Evolutionary conservation across 768 basidiomycete genomes (phyloP), one percentile per base, ranked within the genome.

Genomic region (Tubosaeta brunneosetosa): DNA sequence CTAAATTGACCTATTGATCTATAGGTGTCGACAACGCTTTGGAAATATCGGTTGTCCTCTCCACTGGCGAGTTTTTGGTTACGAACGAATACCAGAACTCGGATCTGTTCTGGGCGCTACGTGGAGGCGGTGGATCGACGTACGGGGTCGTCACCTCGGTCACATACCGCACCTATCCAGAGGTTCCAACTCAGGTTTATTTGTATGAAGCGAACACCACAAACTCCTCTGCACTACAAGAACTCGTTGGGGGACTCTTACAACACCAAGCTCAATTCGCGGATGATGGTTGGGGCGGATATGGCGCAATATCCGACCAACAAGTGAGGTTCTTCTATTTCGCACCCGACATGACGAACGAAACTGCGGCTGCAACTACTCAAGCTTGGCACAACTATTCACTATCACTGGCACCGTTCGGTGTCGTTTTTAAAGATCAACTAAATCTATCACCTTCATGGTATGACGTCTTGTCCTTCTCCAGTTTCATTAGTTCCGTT

Each of bases 91-190:
- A 73, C 59, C 66, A 70, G 33, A 69, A 80, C 56, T 17, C 67
- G 12, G 78, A 81, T 48, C 70, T 83, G 4, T 82, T 79, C 62
- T 82, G 77, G 76, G 81, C 81, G 0, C 59, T 83, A 42, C 71
- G 80, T 32, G 80, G 79, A 22, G 22, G 22, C 22, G 22, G 22
- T 22, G 22, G 22, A 22, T 22, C 22, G 22, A 22, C 22, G 22
- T 22, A 22, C 22, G 22, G 22, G 1, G 22, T 22, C 22, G 22
- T 22, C 22, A 22, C 22, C 22, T 22, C 22, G 22, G 22, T 22
- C 22, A 22, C 22, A 22, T 22, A 22, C 22, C 22, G 22, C 22
- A 22, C 22, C 22, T 22, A 22, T 22, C 22, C 22, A 1, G 22
- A 22, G 22, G 22, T 22, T 8, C 74, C 77, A 6, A 49, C 73